Percentiles rank a stretch among this genome's conserved stretches.
Evolutionary conservation across 106 monocot genomes (phyloP).

Genomic region (Hemerocallis citrina): DNA sequence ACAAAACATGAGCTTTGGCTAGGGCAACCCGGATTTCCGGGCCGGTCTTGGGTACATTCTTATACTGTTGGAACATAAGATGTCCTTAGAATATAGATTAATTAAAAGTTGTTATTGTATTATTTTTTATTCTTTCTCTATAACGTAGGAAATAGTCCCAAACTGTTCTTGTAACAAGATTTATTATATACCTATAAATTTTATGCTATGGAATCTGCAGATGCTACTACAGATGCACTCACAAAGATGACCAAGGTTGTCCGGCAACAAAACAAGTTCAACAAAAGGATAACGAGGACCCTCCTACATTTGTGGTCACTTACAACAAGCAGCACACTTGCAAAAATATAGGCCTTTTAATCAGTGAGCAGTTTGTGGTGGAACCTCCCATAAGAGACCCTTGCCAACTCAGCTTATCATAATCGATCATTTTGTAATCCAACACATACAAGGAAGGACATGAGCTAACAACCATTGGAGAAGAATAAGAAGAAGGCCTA

Average conservation of each 20-base stretch:
- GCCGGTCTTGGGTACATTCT: no score
- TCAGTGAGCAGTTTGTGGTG: neutral
- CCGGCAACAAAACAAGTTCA: conserved; percentile 29
- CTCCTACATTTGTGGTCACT: conserved; percentile 13
- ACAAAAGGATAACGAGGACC: conserved; percentile 10
- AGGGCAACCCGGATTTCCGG: no score
- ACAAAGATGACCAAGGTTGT: conserved; percentile 29
- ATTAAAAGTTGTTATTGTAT: no score
- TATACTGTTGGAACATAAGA: no score
- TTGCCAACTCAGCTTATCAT: conserved; percentile 8
- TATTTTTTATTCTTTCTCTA: no score
- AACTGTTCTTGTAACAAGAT: neutral
- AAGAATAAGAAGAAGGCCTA: no score
- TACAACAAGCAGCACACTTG: conserved; percentile 19
- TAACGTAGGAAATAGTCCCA: neutral
- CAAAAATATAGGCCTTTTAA: conserved; percentile 5
- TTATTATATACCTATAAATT: neutral
- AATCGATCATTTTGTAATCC: no score
- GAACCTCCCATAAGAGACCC: conserved; percentile 4
- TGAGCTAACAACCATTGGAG: no score
- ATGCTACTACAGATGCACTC: conserved; percentile 24
- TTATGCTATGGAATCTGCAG: no score
- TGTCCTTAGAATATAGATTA: no score
- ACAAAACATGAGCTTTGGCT: no score
- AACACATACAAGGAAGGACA: no score